Conservation (phyloP, 768 basidiomycete species). For the Austroboletus festivus region DNA sequence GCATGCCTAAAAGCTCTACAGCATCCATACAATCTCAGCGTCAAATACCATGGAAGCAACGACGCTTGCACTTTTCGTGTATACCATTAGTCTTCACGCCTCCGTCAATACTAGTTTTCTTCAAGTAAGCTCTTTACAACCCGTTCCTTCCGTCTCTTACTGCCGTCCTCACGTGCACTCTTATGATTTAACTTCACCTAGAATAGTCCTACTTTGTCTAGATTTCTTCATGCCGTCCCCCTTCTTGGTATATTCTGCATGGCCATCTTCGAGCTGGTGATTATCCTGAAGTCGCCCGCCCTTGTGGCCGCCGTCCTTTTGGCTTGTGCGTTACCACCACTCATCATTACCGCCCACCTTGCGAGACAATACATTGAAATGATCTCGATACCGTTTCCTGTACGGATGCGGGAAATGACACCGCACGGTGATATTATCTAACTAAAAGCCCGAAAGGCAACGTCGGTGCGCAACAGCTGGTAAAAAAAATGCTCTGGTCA, state of each 20-base stretch:
- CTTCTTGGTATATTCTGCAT: slow-evolving; percentile 25
- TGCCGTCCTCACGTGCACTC: neutral
- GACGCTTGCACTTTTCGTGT: slow-evolving; percentile 27
- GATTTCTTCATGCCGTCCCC: slow-evolving; percentile 25
- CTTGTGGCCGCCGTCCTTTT: slow-evolving; percentile 17
- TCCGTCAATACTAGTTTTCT: slow-evolving; percentile 15
- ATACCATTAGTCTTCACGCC: slow-evolving; percentile 30
- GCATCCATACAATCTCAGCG: slow-evolving; percentile 23
- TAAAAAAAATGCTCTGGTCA: no score
- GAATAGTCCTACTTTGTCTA: slow-evolving; percentile 13
- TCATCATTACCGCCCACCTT: slow-evolving; percentile 11
- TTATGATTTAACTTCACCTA: slow-evolving; percentile 1
- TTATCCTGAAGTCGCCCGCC: slow-evolving; percentile 21
- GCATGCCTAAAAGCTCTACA: slow-evolving; percentile 5
- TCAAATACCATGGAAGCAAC: slow-evolving; percentile 13
- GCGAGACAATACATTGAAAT: slow-evolving; percentile 3
- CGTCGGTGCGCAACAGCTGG: no score
- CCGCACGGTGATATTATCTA: no score
- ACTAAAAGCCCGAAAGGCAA: no score
- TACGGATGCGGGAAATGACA: slow-evolving; percentile 2
- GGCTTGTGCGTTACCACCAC: slow-evolving; percentile 19
- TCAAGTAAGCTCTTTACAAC: slow-evolving; percentile 13
- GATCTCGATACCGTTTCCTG: slow-evolving; percentile 7
- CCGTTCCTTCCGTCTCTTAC: neutral
- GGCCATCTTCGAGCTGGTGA: slow-evolving; percentile 14